phyloP scores from a whole-genome alignment of 108 stramenopile genomes.

The Fistulifera pelliculosa region DNA sequence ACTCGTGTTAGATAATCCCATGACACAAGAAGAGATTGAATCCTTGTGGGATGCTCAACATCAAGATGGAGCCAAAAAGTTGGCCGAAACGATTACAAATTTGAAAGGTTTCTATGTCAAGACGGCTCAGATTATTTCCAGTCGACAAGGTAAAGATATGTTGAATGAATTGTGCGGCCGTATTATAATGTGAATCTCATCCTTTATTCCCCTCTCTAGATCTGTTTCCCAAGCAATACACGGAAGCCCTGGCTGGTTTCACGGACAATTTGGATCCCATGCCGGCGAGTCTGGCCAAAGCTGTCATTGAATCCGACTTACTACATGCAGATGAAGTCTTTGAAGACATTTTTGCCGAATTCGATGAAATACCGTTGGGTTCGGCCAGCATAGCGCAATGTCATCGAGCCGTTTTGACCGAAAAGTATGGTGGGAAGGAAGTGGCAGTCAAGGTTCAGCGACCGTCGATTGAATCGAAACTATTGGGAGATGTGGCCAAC shows the following conservation, averaged over 20 bases:
- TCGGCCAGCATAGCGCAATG: constrained; percentile 76
- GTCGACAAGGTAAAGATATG: constrained; percentile 6
- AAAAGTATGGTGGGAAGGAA: constrained; percentile 67
- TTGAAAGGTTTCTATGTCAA: constrained; percentile 96
- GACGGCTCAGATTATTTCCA: constrained; percentile 72
- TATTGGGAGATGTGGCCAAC: constrained; percentile 90
- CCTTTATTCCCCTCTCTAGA: too few species aligned
- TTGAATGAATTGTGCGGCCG: too few species aligned
- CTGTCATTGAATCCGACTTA: constrained; percentile 54
- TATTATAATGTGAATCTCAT: too few species aligned
- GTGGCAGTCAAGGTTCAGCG: constrained; percentile 96
- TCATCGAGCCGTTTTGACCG: constrained; percentile 78
- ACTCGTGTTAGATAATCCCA: constrained; percentile 31
- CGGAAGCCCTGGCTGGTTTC: constrained; percentile 63
- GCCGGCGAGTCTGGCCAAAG: constrained; percentile 62
- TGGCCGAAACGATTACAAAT: constrained; percentile 62
- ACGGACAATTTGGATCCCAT: constrained; percentile 90
- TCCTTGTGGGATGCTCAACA: constrained; percentile 62
- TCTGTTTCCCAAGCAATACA: constrained; percentile 88
- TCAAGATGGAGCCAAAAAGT: constrained; percentile 57
- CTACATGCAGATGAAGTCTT: constrained; percentile 48
- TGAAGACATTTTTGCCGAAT: constrained; percentile 79
- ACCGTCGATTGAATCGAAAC: constrained; percentile 83
- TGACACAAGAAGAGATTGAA: constrained; percentile 54
- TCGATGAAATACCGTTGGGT: constrained; percentile 80